These are phyloP conservation scores for Lophium mytilinum DNA, from an alignment of 495 filamentous ascomycete species.

Conservation along the genomic window DNA sequence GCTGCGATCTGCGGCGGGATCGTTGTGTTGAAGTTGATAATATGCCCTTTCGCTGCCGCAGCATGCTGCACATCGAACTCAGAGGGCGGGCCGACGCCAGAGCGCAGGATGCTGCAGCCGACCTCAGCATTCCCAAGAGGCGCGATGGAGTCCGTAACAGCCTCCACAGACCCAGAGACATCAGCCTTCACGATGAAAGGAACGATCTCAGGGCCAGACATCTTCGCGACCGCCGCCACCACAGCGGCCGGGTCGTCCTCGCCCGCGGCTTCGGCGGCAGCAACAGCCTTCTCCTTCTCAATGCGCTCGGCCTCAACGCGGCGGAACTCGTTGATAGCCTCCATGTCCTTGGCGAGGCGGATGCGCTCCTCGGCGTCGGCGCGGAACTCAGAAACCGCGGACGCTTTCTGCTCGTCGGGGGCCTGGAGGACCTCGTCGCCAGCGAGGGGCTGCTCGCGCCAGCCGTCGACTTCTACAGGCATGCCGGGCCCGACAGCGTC, in stretches of 20 bases:
- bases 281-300: conserved; percentile 41
- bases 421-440: conserved; percentile 85
- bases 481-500: conserved; percentile 74
- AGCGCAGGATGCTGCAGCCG: conserved; percentile 64
- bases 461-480: conserved; percentile 87
- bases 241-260: conserved; percentile 23
- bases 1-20: conserved; percentile 59
- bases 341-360: conserved; percentile 59
- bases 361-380: conserved; percentile 52
- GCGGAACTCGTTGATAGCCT: conserved; percentile 66
- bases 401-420: conserved; percentile 66
- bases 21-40: conserved; percentile 81
- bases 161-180: conserved; percentile 87
- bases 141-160: conserved; percentile 64
- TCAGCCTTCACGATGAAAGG: conserved; percentile 88
- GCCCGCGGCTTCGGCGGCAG: conserved; percentile 19
- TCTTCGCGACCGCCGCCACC: conserved; percentile 14
- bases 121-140: conserved; percentile 79
- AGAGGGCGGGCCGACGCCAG: conserved; percentile 65
- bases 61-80: conserved; percentile 89
- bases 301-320: conserved; percentile 53
- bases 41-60: conserved; percentile 56
- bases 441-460: conserved; percentile 84
- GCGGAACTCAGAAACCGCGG: conserved; percentile 70
- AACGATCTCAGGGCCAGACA: conserved; percentile 52